Conservation (phyloP, 768 basidiomycete species). For the Tylopilus cervinicoccineus region DNA sequence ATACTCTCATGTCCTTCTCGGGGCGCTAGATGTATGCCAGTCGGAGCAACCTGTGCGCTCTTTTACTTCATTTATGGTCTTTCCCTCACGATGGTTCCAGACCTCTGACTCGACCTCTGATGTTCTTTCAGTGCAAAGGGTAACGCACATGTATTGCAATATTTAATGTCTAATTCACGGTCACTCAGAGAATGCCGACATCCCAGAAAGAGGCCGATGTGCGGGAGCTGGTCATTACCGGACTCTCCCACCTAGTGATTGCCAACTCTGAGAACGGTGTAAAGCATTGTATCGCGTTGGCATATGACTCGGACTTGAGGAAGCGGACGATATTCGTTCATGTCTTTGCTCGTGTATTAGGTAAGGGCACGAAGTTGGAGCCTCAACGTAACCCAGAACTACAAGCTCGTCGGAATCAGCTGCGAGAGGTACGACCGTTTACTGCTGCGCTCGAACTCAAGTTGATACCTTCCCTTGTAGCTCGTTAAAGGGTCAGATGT, state of each 20-base stretch:
- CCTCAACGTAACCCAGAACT: slow-evolving; percentile 48
- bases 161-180: slow-evolving; percentile 1
- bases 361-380: slow-evolving; percentile 76
- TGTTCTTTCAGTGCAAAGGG: slow-evolving; percentile 43
- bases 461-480: slow-evolving; percentile 34
- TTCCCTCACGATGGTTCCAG: slow-evolving; percentile 27
- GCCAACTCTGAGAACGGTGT: slow-evolving; percentile 87
- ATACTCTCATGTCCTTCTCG: slow-evolving; percentile 64
- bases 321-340: slow-evolving; percentile 80
- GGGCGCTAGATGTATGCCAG: slow-evolving; percentile 53
- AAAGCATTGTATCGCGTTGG: slow-evolving; percentile 79
- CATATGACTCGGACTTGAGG: slow-evolving; percentile 66
- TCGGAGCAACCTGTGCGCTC: slow-evolving; percentile 41
- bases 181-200: slow-evolving; percentile 38
- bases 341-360: slow-evolving; percentile 77
- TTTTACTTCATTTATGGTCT: neutral
- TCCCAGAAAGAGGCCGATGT: slow-evolving; percentile 58
- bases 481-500: slow-evolving; percentile 74
- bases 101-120: slow-evolving; percentile 49
- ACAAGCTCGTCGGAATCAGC: slow-evolving; percentile 45
- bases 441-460: neutral
- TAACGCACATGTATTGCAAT: slow-evolving; percentile 17
- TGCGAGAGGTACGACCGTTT: slow-evolving; percentile 51
- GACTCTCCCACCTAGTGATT: slow-evolving; percentile 74
- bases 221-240: slow-evolving; percentile 73